A percentile compares a stretch with the other conserved stretches of the same genome.
phyloP scores from a whole-genome alignment of 345 rosid species.

The Psidium guajava region DNA sequence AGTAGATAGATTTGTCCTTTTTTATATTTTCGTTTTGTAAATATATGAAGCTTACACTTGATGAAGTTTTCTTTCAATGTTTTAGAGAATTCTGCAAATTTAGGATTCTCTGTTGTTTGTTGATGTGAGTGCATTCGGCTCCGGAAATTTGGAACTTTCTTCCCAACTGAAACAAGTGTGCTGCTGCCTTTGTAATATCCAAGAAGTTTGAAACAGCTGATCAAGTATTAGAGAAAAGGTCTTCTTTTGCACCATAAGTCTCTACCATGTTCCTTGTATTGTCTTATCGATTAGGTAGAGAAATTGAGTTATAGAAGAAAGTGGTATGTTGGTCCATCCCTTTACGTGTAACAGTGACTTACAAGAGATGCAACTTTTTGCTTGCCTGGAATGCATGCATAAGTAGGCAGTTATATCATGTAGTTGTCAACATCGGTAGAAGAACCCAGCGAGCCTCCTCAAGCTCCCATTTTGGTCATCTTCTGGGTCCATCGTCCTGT shows the following conservation, averaged over 20 bases:
- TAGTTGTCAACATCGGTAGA: neutral
- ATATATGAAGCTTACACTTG: neutral
- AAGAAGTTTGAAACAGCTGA: neutral
- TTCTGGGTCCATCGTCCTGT: neutral
- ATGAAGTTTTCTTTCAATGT: neutral
- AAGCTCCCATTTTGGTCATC: neutral
- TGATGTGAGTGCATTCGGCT: neutral
- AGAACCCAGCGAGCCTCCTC: neutral
- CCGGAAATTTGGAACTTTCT: neutral
- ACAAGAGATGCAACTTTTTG: neutral
- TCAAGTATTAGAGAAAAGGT: neutral
- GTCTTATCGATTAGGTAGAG: neutral
- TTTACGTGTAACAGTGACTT: neutral
- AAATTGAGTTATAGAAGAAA: neutral
- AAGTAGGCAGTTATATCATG: neutral
- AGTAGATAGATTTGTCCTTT: neutral
- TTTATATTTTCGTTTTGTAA: neutral
- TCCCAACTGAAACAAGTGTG: neutral
- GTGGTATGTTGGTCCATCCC: neutral
- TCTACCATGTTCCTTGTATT: neutral
- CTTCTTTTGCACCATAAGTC: neutral
- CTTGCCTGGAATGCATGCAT: neutral
- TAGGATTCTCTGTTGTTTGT: neutral
- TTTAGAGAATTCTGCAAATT: neutral
- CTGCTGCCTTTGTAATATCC: neutral